phyloP scores from a whole-genome alignment of 352 stramenopile species.

The Globisporangium takayamanum region DNA sequence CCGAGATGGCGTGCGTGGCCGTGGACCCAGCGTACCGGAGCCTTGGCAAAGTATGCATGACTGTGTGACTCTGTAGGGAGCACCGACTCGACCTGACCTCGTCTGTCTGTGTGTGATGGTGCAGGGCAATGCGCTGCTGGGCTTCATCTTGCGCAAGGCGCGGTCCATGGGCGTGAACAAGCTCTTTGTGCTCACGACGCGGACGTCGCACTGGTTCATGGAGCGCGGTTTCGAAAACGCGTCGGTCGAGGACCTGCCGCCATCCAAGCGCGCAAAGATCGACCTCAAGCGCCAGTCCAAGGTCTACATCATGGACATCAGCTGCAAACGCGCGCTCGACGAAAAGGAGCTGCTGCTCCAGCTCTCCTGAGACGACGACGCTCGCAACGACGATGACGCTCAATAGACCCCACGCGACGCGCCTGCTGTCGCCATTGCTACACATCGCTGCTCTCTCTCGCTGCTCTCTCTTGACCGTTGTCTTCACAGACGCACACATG shows the following conservation, averaged over 20 bases:
- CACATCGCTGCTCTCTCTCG: too few relatives aligned
- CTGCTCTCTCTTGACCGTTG: too few relatives aligned
- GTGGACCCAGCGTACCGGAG: constrained; percentile 86
- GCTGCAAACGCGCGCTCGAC: constrained; percentile 69
- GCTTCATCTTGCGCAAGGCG: constrained; percentile 87
- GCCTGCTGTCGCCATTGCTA: too few relatives aligned
- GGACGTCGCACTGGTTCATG: constrained; percentile 98
- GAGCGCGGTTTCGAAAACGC: constrained; percentile 94
- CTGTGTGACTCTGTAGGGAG: not conserved
- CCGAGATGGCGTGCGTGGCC: constrained; percentile 88
- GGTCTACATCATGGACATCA: constrained; percentile 88
- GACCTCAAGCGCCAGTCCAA: constrained; percentile 82
- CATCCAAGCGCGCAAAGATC: constrained; percentile 70
- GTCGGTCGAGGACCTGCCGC: constrained; percentile 80
- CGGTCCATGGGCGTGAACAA: constrained; percentile 81
- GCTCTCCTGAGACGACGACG: constrained; percentile 21
- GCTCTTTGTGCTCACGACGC: constrained; percentile 96
- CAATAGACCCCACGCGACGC: not conserved
- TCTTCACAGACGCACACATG: too few relatives aligned
- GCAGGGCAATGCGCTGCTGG: constrained; percentile 87
- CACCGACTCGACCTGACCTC: not conserved
- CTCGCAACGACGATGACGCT: not conserved
- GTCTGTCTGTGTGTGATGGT: constrained; percentile 1
- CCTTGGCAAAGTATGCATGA: constrained; percentile 46
- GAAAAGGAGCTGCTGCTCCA: constrained; percentile 81